phyloP scores from a whole-genome alignment of 495 filamentous ascomycete genomes.

The Tuber calosporum region DNA sequence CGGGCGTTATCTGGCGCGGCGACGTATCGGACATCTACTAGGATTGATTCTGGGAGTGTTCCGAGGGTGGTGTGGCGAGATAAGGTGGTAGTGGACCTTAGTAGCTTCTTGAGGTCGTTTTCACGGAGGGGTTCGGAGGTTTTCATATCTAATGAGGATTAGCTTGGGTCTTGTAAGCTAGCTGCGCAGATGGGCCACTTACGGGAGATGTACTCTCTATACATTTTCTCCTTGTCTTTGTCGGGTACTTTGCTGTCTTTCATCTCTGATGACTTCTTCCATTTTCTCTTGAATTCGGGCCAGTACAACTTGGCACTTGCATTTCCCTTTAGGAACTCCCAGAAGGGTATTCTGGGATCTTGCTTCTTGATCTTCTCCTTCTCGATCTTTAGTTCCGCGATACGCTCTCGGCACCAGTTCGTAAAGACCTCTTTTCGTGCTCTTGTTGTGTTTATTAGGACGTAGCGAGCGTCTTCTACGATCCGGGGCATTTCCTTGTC shows the following conservation, averaged over 20 bases:
- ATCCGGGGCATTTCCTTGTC: conserved; percentile 79
- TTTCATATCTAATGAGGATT: conserved; percentile 52
- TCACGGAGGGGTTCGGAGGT: conserved; percentile 65
- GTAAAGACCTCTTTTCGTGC: conserved; percentile 72
- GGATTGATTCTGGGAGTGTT: conserved; percentile 60
- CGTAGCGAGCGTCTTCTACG: conserved; percentile 79
- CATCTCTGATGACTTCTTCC: conserved; percentile 73
- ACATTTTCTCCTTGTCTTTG: conserved; percentile 84
- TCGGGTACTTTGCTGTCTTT: conserved; percentile 65
- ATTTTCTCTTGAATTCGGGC: conserved; percentile 92
- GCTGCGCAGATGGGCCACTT: conserved; percentile 11
- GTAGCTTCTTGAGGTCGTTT: conserved; percentile 67
- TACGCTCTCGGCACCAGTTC: conserved; percentile 68
- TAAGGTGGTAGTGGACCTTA: conserved; percentile 59
- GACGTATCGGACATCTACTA: conserved; percentile 74
- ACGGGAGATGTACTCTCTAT: conserved; percentile 75
- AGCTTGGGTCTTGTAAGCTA: conserved; percentile 6
- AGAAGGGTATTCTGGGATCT: conserved; percentile 76
- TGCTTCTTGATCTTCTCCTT: conserved; percentile 71
- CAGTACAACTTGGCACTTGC: conserved; percentile 90
- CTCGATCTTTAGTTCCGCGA: conserved; percentile 61
- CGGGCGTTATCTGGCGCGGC: conserved; percentile 62
- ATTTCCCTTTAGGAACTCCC: conserved; percentile 70
- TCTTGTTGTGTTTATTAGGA: conserved; percentile 70
- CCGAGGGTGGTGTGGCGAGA: conserved; percentile 61